Conservation (phyloP, 345 rosid species). For the Adansonia digitata region DNA sequence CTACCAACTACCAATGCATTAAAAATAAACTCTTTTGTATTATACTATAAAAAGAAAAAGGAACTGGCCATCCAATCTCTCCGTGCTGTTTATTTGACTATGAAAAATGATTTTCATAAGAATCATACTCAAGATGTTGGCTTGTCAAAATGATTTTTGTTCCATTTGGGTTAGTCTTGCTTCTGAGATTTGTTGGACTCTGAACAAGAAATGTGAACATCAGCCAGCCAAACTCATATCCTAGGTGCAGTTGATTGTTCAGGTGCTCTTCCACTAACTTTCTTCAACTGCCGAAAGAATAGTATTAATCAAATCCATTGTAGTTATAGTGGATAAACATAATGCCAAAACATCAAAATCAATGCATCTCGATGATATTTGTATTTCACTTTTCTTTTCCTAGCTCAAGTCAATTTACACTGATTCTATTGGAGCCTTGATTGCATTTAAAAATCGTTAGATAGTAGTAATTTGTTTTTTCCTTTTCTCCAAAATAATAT, state of each 20-base stretch:
- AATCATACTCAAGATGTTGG: not conserved
- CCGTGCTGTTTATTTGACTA: slow-evolving; percentile 1
- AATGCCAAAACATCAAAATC: not conserved
- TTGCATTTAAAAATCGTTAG: not conserved
- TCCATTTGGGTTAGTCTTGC: not conserved
- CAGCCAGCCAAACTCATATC: not conserved
- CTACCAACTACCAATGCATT: too few relatives aligned
- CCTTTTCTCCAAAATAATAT: too few relatives aligned
- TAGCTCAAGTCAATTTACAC: not conserved
- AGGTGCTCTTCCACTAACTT: slow-evolving; percentile 26
- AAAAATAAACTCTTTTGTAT: slow-evolving; percentile 16
- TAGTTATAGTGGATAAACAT: not conserved
- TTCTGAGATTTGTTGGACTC: slow-evolving; percentile 3
- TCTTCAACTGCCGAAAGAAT: slow-evolving; percentile 34
- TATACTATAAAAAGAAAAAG: slow-evolving; percentile 29
- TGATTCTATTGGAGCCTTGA: not conserved
- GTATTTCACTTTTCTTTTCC: not conserved
- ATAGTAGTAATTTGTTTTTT: not conserved
- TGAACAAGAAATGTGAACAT: not conserved
- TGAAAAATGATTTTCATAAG: not conserved
- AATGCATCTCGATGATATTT: not conserved
- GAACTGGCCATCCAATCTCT: slow-evolving; percentile 17
- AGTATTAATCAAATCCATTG: not conserved
- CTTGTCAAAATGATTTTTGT: not conserved
- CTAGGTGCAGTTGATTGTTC: slow-evolving; percentile 14